These are phyloP conservation scores for Ceratocystis cubensis DNA, from an alignment of 2,329 filamentous ascomycete species.

Conservation along the genomic window DNA sequence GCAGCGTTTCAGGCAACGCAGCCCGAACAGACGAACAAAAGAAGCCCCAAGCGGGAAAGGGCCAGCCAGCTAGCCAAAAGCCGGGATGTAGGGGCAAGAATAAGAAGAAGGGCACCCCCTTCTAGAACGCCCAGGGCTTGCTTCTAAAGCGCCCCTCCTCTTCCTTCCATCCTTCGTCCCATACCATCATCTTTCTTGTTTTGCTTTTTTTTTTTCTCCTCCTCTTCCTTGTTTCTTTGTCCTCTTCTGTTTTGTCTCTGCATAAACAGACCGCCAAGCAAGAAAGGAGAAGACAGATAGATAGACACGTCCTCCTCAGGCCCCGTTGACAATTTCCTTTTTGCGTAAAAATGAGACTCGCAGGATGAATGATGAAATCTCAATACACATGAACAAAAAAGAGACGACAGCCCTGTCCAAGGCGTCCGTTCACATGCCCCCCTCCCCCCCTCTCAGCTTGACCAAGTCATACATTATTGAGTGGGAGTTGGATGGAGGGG, in stretches of 20 bases:
- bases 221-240: background rate
- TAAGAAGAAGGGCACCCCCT: background rate
- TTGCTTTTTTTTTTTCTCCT: background rate
- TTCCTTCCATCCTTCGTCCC: background rate
- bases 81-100: background rate
- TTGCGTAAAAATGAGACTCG: background rate
- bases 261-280: background rate
- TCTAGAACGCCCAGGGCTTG: background rate
- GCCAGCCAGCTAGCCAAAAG: background rate
- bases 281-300: background rate
- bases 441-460: background rate
- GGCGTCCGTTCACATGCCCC: background rate
- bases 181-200: background rate
- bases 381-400: background rate
- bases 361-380: background rate
- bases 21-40: background rate
- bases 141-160: background rate
- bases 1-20: conserved; percentile 8
- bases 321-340: background rate
- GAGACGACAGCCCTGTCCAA: background rate
- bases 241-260: background rate
- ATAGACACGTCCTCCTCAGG: background rate
- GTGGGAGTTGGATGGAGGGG: no score
- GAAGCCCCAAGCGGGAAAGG: conserved; percentile 1
- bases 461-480: background rate